A percentile compares a stretch with the other conserved stretches of the same genome.
phyloP scores from a whole-genome alignment of 75 land plant genomes.

The Cryptomeria japonica region DNA sequence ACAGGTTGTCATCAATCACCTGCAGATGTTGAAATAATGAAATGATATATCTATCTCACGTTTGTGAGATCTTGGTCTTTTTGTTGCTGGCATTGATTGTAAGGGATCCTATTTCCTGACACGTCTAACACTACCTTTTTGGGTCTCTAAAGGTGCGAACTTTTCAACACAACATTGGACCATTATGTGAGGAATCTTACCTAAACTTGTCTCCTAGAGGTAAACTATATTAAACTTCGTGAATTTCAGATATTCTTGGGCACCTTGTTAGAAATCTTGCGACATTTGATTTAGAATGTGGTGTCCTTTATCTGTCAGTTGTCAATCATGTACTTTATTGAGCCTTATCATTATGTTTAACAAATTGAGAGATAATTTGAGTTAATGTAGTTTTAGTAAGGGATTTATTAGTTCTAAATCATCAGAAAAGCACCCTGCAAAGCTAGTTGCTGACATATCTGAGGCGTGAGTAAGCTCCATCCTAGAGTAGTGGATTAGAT shows the following conservation, averaged over 20 bases:
- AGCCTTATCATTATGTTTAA: neutral
- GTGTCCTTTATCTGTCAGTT: neutral
- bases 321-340: neutral
- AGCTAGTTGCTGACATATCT: neutral
- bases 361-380: neutral
- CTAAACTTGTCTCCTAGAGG: constrained; percentile 4
- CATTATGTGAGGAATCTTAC: constrained; percentile 69
- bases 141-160: constrained; percentile 54
- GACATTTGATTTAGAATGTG: constrained; percentile 1
- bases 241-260: neutral
- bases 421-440: neutral
- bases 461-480: neutral
- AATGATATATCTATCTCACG: neutral
- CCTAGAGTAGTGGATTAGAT: neutral
- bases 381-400: neutral
- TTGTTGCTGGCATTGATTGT: neutral
- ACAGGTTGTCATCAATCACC: neutral
- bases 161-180: constrained; percentile 72
- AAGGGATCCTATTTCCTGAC: constrained; percentile 4
- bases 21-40: neutral
- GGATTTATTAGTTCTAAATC: neutral
- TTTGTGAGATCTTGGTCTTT: neutral
- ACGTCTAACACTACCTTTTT: neutral
- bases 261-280: neutral
- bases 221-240: neutral